Evolutionary conservation across 1,139 yeast genomes (phyloP), one percentile per base, ranked within the genome.

Genomic region (Magnusiomyces magnusii): DNA sequence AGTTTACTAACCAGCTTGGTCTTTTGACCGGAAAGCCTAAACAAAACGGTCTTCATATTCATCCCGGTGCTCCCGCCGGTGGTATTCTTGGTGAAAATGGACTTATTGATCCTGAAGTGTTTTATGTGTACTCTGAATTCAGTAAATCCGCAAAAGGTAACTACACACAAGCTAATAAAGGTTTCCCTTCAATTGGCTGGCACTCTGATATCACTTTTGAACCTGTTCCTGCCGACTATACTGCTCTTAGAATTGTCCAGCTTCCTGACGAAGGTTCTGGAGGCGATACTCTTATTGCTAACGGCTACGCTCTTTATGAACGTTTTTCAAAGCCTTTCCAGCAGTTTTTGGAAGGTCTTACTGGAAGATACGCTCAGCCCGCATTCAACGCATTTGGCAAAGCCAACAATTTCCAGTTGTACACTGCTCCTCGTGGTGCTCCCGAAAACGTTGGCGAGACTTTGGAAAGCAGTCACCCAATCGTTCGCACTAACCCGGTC

Each of bases 11-110:
- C 58, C 78, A 83, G 65, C 84, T 78, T 63, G 90, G 90, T 19
- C 81, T 82, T 24, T 74, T 83, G 58, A 88, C 85, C 68, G 80
- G 85, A 54, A 89, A 86, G 68, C 88, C 89, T 24, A 78, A 77
- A 58, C 80, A 86, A 7, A 80, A 86, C 17, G 87, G 88, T 23
- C 81, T 87, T 3, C 91, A 70, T 60, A 68, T 69, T 47, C 73
- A 70, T 56, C 73, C 73, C n/a, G 66, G 68, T 27, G 77, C 69
- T 21, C 65, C 70, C 2, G 70, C 69, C 31, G 72, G 71, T 3
- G 73, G 73, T 15, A 54, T 69, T 36, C 60, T 65, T 23, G 60
- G 59, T 3, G 64, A 63, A 19, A 54, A 57, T 25, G 58, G 60
- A 3, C 59, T 60, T 53, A 62, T 64, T 44, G 67, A 65, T 41